These are phyloP conservation scores for Colletotrichum tofieldiae DNA, from an alignment of 2,329 filamentous ascomycete species.

Conservation along the genomic window DNA sequence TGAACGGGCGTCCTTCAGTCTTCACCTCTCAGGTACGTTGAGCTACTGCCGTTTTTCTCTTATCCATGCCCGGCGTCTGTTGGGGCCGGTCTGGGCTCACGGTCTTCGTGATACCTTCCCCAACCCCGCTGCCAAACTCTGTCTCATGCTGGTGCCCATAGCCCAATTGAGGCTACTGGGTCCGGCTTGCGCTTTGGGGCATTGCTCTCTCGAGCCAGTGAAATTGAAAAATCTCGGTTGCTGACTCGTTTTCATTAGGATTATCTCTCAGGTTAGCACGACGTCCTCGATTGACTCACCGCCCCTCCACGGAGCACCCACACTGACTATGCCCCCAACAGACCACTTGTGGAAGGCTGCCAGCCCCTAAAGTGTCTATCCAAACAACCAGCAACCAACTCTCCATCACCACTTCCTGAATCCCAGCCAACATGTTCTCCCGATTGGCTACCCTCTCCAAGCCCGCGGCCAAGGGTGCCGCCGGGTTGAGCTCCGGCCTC, in stretches of 20 bases:
- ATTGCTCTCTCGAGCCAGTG: neutral
- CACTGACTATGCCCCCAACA: constrained; percentile 53
- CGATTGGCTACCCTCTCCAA: constrained; percentile 70
- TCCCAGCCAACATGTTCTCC: constrained; percentile 69
- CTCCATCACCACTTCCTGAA: constrained; percentile 7
- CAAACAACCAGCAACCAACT: constrained; percentile 25
- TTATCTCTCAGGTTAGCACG: constrained; percentile 80
- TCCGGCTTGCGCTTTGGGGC: constrained; percentile 9
- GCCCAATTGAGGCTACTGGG: constrained; percentile 29
- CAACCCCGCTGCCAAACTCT: constrained; percentile 36
- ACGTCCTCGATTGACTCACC: constrained; percentile 59
- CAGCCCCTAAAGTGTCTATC: constrained; percentile 59
- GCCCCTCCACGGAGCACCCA: constrained; percentile 46
- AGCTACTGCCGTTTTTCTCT: constrained; percentile 13
- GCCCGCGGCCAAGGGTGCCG: constrained; percentile 64
- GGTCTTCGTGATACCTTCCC: constrained; percentile 31
- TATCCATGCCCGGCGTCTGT: neutral
- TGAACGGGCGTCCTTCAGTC: constrained; percentile 87
- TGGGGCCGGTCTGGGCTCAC: constrained; percentile 21
- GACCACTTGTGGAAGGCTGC: constrained; percentile 70
- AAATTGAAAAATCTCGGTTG: constrained; percentile 44
- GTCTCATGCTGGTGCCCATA: constrained; percentile 28
- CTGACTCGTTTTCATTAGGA: constrained; percentile 70
- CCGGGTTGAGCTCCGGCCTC: constrained; percentile 52
- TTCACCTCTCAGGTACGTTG: constrained; percentile 87